These are phyloP conservation scores for Myxozyma geophila DNA, from an alignment of 805 yeast genomes.

Conservation along the genomic window DNA sequence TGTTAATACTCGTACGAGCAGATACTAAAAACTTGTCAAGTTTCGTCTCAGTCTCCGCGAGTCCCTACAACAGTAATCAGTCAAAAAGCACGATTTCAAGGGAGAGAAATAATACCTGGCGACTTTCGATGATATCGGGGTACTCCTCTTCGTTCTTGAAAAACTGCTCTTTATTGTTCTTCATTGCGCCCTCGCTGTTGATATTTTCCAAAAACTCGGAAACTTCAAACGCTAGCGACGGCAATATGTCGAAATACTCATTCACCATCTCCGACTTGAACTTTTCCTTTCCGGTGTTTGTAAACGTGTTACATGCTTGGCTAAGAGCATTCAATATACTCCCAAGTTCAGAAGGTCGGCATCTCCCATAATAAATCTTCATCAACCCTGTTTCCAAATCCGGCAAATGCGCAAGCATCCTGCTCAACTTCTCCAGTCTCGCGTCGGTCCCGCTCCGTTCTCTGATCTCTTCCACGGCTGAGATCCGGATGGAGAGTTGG, in stretches of 20 bases:
- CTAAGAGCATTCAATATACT: conserved; percentile 55
- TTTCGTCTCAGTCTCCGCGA: conserved; percentile 52
- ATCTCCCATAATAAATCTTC: conserved; percentile 60
- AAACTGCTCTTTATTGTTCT: conserved; percentile 38
- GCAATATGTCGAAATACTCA: conserved; percentile 48
- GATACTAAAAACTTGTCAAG: conserved; percentile 58
- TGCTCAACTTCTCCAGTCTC: conserved; percentile 41
- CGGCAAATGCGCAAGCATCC: conserved; percentile 47
- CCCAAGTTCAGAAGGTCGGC: conserved; percentile 64
- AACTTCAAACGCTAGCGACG: conserved; percentile 44
- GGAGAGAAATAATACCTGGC: conserved; percentile 41
- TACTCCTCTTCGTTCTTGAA: conserved; percentile 45
- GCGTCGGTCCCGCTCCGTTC: conserved; percentile 17
- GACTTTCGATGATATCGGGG: conserved; percentile 49
- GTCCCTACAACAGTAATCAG: conserved; percentile 48
- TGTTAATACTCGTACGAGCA: conserved; percentile 53
- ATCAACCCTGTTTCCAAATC: conserved; percentile 65
- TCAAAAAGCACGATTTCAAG: conserved; percentile 44
- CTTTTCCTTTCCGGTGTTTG: conserved; percentile 45
- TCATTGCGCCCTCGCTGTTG: conserved; percentile 38
- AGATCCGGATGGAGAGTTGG: conserved; percentile 62
- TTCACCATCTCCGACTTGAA: conserved; percentile 48
- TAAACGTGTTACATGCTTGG: conserved; percentile 40
- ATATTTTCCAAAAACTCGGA: conserved; percentile 40
- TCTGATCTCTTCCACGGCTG: conserved; percentile 59